These are phyloP conservation scores for Arctostaphylos glauca DNA, from an alignment of 148 eudicot species.

Conservation along the genomic window DNA sequence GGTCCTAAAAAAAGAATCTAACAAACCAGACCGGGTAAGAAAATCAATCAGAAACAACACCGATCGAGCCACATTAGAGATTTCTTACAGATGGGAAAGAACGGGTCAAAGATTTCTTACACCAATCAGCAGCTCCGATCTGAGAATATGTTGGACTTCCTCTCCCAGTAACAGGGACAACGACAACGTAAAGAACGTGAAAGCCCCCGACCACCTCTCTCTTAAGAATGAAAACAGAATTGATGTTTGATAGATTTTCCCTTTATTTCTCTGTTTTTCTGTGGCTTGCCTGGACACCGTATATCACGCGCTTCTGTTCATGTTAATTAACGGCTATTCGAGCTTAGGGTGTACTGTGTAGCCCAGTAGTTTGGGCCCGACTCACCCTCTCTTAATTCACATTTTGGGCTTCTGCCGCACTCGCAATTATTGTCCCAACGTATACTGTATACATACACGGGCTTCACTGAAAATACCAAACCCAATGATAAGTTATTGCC, in stretches of 20 bases:
- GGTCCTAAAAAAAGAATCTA: not conserved
- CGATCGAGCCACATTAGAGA: not conserved
- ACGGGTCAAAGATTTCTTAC: slow-evolving; percentile 26
- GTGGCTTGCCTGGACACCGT: not conserved
- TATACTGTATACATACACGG: no score
- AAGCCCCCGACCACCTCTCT: slow-evolving; percentile 7
- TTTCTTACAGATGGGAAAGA: not conserved
- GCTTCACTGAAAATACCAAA: no score
- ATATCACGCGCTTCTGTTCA: not conserved
- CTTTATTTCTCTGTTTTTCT: not conserved
- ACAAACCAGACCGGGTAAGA: not conserved
- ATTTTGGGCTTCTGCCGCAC: not conserved
- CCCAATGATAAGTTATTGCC: no score
- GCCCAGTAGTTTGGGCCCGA: not conserved
- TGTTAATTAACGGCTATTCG: slow-evolving; percentile 8
- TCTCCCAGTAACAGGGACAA: slow-evolving; percentile 1
- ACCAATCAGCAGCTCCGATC: slow-evolving; percentile 30
- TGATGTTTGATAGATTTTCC: not conserved
- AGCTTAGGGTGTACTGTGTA: not conserved
- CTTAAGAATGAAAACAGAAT: not conserved
- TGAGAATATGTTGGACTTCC: slow-evolving; percentile 32
- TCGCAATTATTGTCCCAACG: not conserved
- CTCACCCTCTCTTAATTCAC: not conserved
- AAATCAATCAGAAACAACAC: not conserved
- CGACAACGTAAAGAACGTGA: not conserved